A percentile compares a stretch with the other conserved stretches of the same genome.
These are phyloP conservation scores for Fusarium sp. DNA, from an alignment of 2,329 filamentous ascomycete genomes.

Conservation along the genomic window DNA sequence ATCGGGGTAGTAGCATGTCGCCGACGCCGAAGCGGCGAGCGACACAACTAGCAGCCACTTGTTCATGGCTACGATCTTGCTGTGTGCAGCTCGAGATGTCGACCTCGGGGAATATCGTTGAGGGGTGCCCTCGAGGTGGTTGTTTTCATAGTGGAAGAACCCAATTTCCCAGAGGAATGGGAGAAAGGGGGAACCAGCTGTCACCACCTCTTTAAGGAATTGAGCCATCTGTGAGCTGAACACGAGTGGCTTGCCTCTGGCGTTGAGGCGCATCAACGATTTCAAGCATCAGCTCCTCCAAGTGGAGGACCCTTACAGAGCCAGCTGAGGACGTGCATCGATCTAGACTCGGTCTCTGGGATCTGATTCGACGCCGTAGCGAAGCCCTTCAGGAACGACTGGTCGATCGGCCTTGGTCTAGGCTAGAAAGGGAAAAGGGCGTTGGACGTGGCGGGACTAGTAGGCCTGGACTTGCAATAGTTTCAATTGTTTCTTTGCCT, in stretches of 20 bases:
- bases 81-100: not conserved
- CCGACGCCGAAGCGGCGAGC: not conserved
- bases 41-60: constrained; percentile 2
- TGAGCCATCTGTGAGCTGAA: constrained; percentile 22
- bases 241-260: constrained; percentile 28
- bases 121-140: not conserved
- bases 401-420: not conserved
- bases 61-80: not conserved
- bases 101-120: not conserved
- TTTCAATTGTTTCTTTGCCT: not conserved
- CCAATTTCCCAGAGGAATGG: not conserved
- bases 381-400: not conserved
- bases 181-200: not conserved
- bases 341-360: constrained; percentile 2
- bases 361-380: constrained; percentile 2
- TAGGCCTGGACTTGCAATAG: not conserved
- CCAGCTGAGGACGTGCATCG: constrained; percentile 7
- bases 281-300: not conserved
- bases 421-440: not conserved
- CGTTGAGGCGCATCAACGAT: constrained; percentile 49
- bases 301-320: not conserved
- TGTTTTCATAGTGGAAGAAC: not conserved
- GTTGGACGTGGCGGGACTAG: not conserved
- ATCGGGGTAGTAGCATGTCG: constrained; percentile 39
- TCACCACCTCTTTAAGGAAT: not conserved